Percentiles rank a stretch among this genome's conserved stretches.
These are phyloP conservation scores for Hippophae tibetana DNA, from an alignment of 306 rosid species.

Conservation along the genomic window DNA sequence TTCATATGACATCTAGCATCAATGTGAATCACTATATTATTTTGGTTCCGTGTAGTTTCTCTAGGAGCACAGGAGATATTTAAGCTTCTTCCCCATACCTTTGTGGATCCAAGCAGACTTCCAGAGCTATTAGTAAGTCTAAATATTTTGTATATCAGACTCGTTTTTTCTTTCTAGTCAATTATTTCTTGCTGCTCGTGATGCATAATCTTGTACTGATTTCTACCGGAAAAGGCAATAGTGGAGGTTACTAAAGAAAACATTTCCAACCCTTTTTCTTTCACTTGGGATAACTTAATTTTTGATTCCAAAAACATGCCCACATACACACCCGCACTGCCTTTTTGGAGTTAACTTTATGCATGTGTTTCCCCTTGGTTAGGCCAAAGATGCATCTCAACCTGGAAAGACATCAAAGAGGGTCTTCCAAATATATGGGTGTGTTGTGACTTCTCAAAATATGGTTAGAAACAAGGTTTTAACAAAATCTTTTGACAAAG, in stretches of 20 bases:
- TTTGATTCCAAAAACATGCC: too few species aligned
- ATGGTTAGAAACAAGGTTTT: conserved; percentile 67
- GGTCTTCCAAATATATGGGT: conserved; percentile 79
- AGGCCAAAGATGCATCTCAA: conserved; percentile 42
- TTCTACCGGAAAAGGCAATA: too few species aligned
- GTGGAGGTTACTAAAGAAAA: too few species aligned
- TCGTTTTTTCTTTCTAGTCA: conserved; percentile 1
- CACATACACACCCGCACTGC: too few species aligned
- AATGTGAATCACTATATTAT: not conserved
- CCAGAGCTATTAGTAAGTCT: conserved; percentile 45
- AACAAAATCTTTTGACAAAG: conserved; percentile 54
- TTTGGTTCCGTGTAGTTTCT: conserved; percentile 52
- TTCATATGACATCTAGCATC: not conserved
- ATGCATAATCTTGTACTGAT: too few species aligned
- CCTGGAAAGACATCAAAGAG: conserved; percentile 47
- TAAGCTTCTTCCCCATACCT: conserved; percentile 86
- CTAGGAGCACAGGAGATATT: conserved; percentile 84
- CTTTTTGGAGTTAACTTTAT: not conserved
- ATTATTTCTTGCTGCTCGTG: not conserved
- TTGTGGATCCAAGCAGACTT: conserved; percentile 66
- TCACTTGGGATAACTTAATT: too few species aligned
- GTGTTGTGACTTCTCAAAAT: conserved; percentile 63
- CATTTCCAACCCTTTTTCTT: too few species aligned
- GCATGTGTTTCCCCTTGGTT: conserved; percentile 12
- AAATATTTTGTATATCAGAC: not conserved